Base-by-base conservation (phyloP, 2,329 filamentous ascomycete genomes). In the Fusarium sp. region DNA sequence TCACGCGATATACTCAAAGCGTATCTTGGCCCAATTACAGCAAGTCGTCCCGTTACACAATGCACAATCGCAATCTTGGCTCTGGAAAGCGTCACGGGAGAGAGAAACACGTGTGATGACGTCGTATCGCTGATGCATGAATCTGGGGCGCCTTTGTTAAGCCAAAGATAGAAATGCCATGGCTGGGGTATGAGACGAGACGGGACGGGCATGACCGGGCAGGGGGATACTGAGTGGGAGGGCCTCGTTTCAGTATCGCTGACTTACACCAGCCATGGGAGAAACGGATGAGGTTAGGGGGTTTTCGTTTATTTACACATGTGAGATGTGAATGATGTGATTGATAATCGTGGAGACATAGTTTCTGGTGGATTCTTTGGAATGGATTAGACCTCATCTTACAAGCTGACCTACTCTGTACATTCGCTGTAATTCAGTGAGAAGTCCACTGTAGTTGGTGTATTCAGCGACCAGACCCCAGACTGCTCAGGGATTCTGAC, bases 91-190 rank as follows among this genome's bases (percentile, higher is more conserved):
- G 67, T 72, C 58, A 72, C 63, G 42, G 47, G 56, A 55, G 56
- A 55, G 31, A 15, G 29, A 47, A 54, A 52, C 61, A 69, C 47
- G 66, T 57, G 60, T 63, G 66, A 69, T 69, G 66, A 69, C 66
- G 66, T 69, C 35, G 60, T 56, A 65, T 49, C 39, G 16, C 44
- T 43, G 16, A 57, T 57, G 66, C 66, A 69, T 66, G 50, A 62
- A 66, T 61, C 43, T 60, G 41, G 39, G 38, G 44, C 46, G 37
- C 29, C 31, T 28, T 61, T 63, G 24, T 39, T 38, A 50, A 46
- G 26, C 49, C 60, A 62, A 68, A 69, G 50, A 68, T 66, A 53
- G 44, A 69, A 66, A 47, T 43, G 24, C 9, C 35, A 41, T 54
- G 63, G 58, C 57, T 63, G 64, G 65, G 63, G 47, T 63, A 42